phyloP scores from a whole-genome alignment of 805 yeast species.

The Ogataea nitratoaversa region DNA sequence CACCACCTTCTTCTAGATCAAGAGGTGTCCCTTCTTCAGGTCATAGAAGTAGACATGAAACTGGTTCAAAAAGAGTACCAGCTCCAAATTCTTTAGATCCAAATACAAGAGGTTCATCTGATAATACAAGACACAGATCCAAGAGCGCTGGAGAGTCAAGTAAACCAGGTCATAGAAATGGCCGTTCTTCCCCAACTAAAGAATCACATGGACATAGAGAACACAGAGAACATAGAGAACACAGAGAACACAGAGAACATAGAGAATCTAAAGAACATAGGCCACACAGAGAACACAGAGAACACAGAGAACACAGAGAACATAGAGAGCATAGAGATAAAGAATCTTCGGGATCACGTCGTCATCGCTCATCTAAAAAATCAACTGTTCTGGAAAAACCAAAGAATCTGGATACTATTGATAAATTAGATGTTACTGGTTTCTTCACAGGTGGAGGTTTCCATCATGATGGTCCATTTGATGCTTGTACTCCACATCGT shows the following conservation, averaged over 20 bases:
- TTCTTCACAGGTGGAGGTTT: constrained; percentile 88
- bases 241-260: constrained; percentile 13
- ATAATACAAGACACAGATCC: constrained; percentile 24
- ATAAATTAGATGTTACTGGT: constrained; percentile 93
- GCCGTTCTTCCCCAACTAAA: constrained; percentile 12
- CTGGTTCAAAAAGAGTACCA: constrained; percentile 19
- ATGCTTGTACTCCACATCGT: constrained; percentile 96
- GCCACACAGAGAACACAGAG: constrained; percentile 13
- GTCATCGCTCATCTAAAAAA: constrained; percentile 31
- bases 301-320: constrained; percentile 16
- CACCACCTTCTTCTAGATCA: constrained; percentile 12
- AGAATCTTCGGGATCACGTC: constrained; percentile 28
- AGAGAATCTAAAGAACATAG: constrained; percentile 14
- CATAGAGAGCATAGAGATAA: constrained; percentile 17
- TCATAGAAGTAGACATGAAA: constrained; percentile 5
- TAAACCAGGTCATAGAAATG: constrained; percentile 6
- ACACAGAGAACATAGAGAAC: constrained; percentile 9
- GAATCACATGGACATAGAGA: constrained; percentile 15
- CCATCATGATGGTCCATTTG: constrained; percentile 99
- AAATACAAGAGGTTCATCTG: constrained; percentile 25
- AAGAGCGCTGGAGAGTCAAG: constrained; percentile 28
- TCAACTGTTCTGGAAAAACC: constrained; percentile 45
- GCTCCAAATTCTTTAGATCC: constrained; percentile 17
- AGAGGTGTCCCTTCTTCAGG: constrained; percentile 1
- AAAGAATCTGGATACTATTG: constrained; percentile 86